Evolutionary conservation across 208 protist species (phyloP).

Genomic region (Crithidia brevicula): DNA sequence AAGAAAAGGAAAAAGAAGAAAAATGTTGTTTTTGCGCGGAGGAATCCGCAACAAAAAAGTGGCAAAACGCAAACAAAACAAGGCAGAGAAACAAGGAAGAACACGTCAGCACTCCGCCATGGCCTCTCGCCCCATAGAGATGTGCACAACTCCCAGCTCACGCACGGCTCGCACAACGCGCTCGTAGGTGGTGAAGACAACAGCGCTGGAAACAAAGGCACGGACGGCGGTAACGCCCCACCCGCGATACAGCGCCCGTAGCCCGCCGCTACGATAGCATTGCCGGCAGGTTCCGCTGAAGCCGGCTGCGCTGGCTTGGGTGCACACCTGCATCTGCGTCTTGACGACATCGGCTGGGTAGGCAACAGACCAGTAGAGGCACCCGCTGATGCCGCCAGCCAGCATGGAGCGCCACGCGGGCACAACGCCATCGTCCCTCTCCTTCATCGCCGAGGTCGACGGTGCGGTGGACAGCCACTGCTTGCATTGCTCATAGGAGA

Average conservation of each 20-base stretch:
- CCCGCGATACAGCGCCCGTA: slow-evolving; percentile 66
- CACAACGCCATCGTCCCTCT: too few relatives aligned
- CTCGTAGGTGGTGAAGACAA: slow-evolving; percentile 63
- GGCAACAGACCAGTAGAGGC: slow-evolving; percentile 78
- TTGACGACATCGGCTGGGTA: slow-evolving; percentile 89
- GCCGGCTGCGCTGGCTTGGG: slow-evolving; percentile 22
- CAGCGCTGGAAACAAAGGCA: slow-evolving; percentile 61
- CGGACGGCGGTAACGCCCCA: slow-evolving; percentile 63
- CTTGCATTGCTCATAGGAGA: slow-evolving; percentile 66
- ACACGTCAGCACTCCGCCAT: neutral
- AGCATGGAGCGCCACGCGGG: slow-evolving; percentile 63
- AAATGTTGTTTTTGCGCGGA: too few relatives aligned
- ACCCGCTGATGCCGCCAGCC: slow-evolving; percentile 73
- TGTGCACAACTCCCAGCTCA: neutral
- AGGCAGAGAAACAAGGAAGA: neutral
- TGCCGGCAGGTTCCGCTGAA: slow-evolving; percentile 30
- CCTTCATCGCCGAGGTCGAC: too few relatives aligned
- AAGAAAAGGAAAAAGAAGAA: too few relatives aligned
- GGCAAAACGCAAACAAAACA: slow-evolving; percentile 1
- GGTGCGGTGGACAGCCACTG: slow-evolving; percentile 37
- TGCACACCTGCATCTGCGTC: slow-evolving; percentile 81
- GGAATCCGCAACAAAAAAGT: neutral
- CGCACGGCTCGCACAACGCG: slow-evolving; percentile 4
- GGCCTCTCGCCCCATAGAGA: neutral
- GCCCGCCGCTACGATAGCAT: slow-evolving; percentile 51